Base-by-base conservation (phyloP, 139 green algal species). In the Tetradesmus obliquus region DNA sequence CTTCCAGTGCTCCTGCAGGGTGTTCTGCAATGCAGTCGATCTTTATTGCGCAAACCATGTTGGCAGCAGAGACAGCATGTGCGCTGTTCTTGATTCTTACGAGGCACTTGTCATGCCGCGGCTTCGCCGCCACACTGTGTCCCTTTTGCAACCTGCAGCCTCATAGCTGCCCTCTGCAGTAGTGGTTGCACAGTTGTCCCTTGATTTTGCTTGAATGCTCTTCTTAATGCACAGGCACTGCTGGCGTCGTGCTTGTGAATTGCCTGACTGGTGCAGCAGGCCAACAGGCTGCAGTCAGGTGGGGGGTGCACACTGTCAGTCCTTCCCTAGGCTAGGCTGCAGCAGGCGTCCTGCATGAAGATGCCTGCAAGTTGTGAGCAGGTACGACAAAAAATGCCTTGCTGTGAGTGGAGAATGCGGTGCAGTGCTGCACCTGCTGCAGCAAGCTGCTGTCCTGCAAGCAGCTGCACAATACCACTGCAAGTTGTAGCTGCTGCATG, bases 171-270 rank as follows among this genome's bases (percentile, higher is more conserved):
- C 32, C 32, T n/a, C 32, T 45, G 32, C 32, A 45, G 32, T 45
- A 45, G 32, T 45, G 32, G 32, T 45, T 45, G 32, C 32, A 45
- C 32, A 45, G 32, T 45, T 45, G 32, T 45, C 32, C 32, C 32
- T 45, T 45, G 32, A 45, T 45, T 45, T 45, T 45, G 32, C 32
- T 45, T 45, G 32, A 45, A 45, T 45, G 32, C 32, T 45, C 32
- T 45, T 45, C 32, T 0, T 45, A 45, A 45, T 45, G 32, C 32
- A 58, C 84, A 89, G 84, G 84, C 15, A 45, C 15, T 19, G 84
- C 84, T 89, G 84, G 84, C 51, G 62, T 89, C 6, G 32, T 89
- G 45, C 84, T 89, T 19, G 24, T 89, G 5, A 89, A 89, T 17
- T 89, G 84, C 62, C 19, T 89, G 84, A 32, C 81, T n/a, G 79